These are phyloP conservation scores for Triticum timopheevii DNA, from an alignment of 176 grass and related monocot genomes.

Conservation along the genomic window DNA sequence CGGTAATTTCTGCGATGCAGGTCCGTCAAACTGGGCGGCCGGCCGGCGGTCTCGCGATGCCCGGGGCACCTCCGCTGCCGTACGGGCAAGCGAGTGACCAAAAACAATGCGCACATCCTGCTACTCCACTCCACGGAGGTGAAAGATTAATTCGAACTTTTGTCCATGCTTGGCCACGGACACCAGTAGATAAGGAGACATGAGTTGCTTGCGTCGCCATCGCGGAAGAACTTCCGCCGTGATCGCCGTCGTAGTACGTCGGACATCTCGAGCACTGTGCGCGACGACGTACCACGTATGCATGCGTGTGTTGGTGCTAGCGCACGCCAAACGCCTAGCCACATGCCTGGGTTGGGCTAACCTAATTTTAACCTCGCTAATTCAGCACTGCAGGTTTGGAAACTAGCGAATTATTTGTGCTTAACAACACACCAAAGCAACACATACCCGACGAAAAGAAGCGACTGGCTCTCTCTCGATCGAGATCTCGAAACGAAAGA, in stretches of 20 bases:
- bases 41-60: constrained; percentile 29
- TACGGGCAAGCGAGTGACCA: background rate
- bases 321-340: constrained; percentile 36
- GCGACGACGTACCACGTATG: background rate
- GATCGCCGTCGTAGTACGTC: background rate
- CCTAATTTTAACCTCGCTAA: background rate
- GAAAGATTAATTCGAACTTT: background rate
- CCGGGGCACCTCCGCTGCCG: constrained; percentile 16
- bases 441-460: constrained; percentile 24
- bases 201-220: constrained; percentile 19
- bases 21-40: background rate
- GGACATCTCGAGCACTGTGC: constrained; percentile 5
- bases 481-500: background rate
- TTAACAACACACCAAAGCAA: constrained; percentile 62
- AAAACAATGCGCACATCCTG: background rate
- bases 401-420: constrained; percentile 20
- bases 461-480: too few species aligned
- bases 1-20: background rate
- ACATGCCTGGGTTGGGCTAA: constrained; percentile 9
- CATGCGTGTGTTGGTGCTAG: constrained; percentile 8
- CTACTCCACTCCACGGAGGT: background rate
- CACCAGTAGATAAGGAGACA: background rate
- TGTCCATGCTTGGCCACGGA: too few species aligned
- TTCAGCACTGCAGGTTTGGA: constrained; percentile 2
- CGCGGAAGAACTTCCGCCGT: background rate